Base-by-base conservation (phyloP, 805 yeast genomes). In the Cyberlindnera lachancei region DNA sequence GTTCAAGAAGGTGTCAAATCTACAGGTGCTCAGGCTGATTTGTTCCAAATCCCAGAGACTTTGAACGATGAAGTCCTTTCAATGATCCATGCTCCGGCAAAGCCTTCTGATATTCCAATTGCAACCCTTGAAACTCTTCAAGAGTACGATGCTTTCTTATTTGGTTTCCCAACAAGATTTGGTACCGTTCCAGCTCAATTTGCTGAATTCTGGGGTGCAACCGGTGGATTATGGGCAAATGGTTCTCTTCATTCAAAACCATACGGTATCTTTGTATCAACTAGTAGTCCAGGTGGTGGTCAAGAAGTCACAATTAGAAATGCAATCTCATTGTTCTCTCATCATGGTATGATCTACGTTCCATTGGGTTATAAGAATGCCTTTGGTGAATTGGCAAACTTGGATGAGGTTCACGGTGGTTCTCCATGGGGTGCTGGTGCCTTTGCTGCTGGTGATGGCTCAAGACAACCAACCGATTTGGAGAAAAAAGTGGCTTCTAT, bases 361-460 rank as follows among this genome's bases (percentile, higher is more conserved):
- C 94, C 94, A 37, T 63, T 83, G 44, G 94, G 94, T 37, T 83
- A 75, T 59, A 68, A 64, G 35, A 55, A 64, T 36, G 63, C 69
- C 7, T 78, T 77, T 56, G 67, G 68, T 8, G 67, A 67, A 42
- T 47, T 78, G 37, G 58, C 81, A 23, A 65, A 66, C 56, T 48
- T 76, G 25, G 72, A 68, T 3, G 85, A 81, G 60, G 67, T 74
- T 27, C 92, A 80, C 52, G 94, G 94, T 41, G 81, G 81, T 31
- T 71, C 86, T 15, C 75, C 94, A 29, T 85, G 87, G 85, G 95
- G 94, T 54, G 79, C 94, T 24, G 94, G 94, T 45, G 63, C 83
- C 23, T 65, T 69, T 47, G 87, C 94, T 22, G 84, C 75, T 29
- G 63, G 68, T 30, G 90, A 80, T 52, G 94, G 94, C 30, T 70